Evolutionary conservation across 305 asterid species (phyloP).

Genomic region (Solanum hybrid): DNA sequence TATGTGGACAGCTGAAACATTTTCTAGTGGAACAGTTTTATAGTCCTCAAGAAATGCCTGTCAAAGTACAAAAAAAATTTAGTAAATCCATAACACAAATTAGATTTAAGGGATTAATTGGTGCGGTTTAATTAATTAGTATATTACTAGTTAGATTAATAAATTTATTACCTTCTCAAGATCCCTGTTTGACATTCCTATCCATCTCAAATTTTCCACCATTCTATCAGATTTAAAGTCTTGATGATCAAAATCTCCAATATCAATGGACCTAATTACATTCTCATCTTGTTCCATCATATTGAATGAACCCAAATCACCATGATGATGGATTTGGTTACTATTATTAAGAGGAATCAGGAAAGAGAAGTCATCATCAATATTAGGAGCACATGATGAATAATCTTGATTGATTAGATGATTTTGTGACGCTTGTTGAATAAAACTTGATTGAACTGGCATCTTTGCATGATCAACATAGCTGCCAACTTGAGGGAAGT

Average conservation of each 20-base stretch:
- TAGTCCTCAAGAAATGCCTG: slow-evolving; percentile 59
- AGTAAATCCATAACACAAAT: background rate
- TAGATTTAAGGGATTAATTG: background rate
- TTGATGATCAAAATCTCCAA: slow-evolving; percentile 38
- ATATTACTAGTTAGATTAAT: background rate
- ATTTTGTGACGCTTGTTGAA: slow-evolving; percentile 39
- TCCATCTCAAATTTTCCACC: slow-evolving; percentile 56
- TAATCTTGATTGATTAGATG: slow-evolving; percentile 46
- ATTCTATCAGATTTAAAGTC: slow-evolving; percentile 25
- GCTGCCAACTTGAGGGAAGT: slow-evolving; percentile 20
- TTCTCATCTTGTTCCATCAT: slow-evolving; percentile 27
- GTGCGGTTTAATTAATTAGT: background rate
- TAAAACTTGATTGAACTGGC: background rate
- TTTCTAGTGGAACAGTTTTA: slow-evolving; percentile 56
- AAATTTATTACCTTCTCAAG: slow-evolving; percentile 52
- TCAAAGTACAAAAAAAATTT: background rate
- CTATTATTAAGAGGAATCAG: slow-evolving; percentile 14
- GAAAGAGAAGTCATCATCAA: slow-evolving; percentile 64
- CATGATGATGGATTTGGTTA: slow-evolving; percentile 20
- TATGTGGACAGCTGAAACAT: slow-evolving; percentile 34
- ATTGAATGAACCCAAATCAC: slow-evolving; percentile 17
- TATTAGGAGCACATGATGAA: background rate
- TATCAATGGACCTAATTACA: slow-evolving; percentile 28
- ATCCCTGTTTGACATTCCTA: slow-evolving; percentile 56
- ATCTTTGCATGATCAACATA: slow-evolving; percentile 3